Percentiles rank a stretch among this genome's conserved stretches.
phyloP scores from a whole-genome alignment of 257 asterid species.

The Thymus quinquecostatus region DNA sequence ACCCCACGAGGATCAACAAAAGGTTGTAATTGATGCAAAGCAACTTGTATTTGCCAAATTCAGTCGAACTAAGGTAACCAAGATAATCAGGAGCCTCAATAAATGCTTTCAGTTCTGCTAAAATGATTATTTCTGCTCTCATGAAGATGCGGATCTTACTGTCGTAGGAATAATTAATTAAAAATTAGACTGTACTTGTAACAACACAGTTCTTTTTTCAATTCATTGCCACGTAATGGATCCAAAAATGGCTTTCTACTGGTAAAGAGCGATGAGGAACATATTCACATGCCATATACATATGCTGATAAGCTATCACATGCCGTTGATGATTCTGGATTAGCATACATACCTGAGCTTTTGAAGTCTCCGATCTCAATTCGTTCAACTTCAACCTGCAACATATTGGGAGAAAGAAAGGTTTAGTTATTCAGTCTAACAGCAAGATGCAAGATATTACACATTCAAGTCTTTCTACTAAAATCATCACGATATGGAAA shows the following conservation, averaged over 20 bases:
- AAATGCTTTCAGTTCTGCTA: background rate
- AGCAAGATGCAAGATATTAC: conserved; percentile 15
- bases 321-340: background rate
- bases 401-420: conserved; percentile 12
- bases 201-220: background rate
- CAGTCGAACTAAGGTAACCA: background rate
- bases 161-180: too few relatives aligned
- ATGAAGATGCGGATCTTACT: too few relatives aligned
- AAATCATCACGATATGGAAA: conserved; percentile 8
- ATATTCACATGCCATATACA: background rate
- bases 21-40: background rate
- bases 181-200: background rate
- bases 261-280: background rate
- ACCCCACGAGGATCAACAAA: background rate
- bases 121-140: background rate
- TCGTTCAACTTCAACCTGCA: conserved; percentile 92
- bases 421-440: conserved; percentile 15
- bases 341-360: conserved; percentile 61
- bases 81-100: background rate
- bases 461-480: conserved; percentile 6
- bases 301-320: background rate
- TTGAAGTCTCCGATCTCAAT: conserved; percentile 80
- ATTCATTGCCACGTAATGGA: background rate
- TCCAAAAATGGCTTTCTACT: conserved; percentile 8
- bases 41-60: background rate